Evolutionary conservation across 2,329 filamentous ascomycete genomes (phyloP), one percentile per base, ranked within the genome.

Genomic region (Pseudogymnoascus sp.): DNA sequence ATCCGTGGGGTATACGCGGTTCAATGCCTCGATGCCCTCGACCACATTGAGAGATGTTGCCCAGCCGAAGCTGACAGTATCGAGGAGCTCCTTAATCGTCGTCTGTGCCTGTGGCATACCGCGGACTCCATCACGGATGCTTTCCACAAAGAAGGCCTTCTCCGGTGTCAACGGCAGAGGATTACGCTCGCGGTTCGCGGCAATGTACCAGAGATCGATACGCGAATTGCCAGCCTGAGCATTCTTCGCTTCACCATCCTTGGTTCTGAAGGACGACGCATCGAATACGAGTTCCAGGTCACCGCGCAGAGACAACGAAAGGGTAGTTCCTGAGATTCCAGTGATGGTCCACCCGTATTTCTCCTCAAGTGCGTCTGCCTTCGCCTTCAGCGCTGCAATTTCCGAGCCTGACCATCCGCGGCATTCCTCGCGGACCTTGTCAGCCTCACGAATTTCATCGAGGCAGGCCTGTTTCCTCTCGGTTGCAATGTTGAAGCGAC

Each of bases 351-450:
- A 95, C 62, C 88, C 87, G 70, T 87, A 79, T 62, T 82, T 75
- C 64, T 81, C 81, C 72, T 93, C 89, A 21, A 93, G 78, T 0
- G 77, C 77, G 42, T 86, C 81, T 44, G 90, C 86, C 65, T 83
- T 85, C 53, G 77, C 88, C 82, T 93, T 92, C n/a, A 96, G 79
- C 40, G 80, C 78, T 67, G 83, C 83, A 67, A 97, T 90, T 75
- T 97, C 95, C 29, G 82, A 86, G 61, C 87, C 85, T 63, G 88
- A 93, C 88, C 93, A 97, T 40, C 93, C 93, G 62, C 93, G 86
- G 73, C 89, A 96, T 70, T 96, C 90, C 73, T 97, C 92, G 66
- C 90, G 85, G 26, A 96, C 81, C 67, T 86, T 87, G 74, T 97
- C 92, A 0, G 93, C 90, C 70, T 91, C 87, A 64, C 85, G 82